Base-by-base conservation (phyloP, 495 filamentous ascomycete genomes). In the Xylona heveae region DNA sequence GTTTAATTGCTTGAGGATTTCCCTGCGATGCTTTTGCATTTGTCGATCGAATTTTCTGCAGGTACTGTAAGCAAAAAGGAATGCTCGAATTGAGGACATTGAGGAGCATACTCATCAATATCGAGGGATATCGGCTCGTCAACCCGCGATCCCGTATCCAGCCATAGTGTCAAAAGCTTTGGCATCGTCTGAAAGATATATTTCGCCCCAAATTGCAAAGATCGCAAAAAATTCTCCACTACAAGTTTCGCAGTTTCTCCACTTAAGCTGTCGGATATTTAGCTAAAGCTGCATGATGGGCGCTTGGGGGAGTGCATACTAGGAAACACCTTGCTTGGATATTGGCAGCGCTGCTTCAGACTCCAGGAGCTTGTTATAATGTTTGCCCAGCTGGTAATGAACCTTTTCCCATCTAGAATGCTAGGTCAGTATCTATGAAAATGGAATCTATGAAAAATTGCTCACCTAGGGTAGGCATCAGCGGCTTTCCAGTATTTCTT, bases 351-450 rank as follows among this genome's bases (percentile, higher is more conserved):
- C 58, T 47, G 78, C 85, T 46, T 95, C 81, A 0, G 78, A 76
- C 42, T 95, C 84, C 13, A 92, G 60, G 10, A 95, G 64, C 46
- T 94, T 99, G 47, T 93, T 91, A 60, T 95, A 99, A 51, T 95
- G 79, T 35, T 84, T 85, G 8, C 88, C 88, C 12, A 99, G 64
- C 51, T 94, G 91, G 50, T 94, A 95, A 48, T 93, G 79, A 0
- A 78, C 84, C 53, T 92, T 93, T 43, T 99, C 90, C 83, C 84
- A 99, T 38, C 68, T 72, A 28, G 15, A 6, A 18, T 27, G 28
- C 54, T 18, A 47, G 48, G 30, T 3, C 8, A 4, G 3, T 17
- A 4, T 30, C 3, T 30, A 16, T 10, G 1, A 13, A 13, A 10
- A 19, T 61, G 50, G n/a, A 57, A 43, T 25, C 55, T 57, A 24